Evolutionary conservation across 495 filamentous ascomycete genomes (phyloP).

Genomic region (Elasticomyces elasticus): DNA sequence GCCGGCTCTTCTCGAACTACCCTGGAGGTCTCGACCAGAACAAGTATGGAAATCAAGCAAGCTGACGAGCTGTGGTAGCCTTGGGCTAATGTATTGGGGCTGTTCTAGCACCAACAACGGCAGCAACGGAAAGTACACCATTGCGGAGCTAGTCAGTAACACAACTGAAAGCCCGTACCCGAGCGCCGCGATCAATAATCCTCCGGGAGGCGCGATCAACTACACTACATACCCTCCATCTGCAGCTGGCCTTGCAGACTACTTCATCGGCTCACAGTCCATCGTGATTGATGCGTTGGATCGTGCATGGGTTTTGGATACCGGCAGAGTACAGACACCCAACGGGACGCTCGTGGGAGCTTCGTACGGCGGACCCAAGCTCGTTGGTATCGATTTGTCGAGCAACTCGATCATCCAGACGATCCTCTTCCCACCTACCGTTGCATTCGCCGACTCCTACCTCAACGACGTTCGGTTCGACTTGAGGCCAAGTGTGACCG

Average conservation of each 20-base stretch:
- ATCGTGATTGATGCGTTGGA: conserved; percentile 38
- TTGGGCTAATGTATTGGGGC: not conserved
- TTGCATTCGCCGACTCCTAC: conserved; percentile 36
- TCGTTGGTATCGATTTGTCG: conserved; percentile 34
- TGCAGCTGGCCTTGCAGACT: conserved; percentile 34
- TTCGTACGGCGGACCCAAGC: conserved; percentile 36
- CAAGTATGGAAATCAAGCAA: conserved; percentile 25
- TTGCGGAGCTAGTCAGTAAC: conserved; percentile 36
- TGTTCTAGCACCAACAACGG: conserved; percentile 24
- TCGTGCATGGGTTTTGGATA: conserved; percentile 41
- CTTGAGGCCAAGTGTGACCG: conserved; percentile 28
- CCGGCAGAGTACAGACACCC: conserved; percentile 33
- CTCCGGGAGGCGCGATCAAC: conserved; percentile 39
- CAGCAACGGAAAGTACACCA: conserved; percentile 31
- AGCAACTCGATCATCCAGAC: conserved; percentile 36
- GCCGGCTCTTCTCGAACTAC: conserved; percentile 40
- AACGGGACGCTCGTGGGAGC: conserved; percentile 33
- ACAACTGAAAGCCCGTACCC: conserved; percentile 36
- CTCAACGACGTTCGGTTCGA: conserved; percentile 43
- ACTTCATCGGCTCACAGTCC: conserved; percentile 39
- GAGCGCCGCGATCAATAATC: conserved; percentile 33
- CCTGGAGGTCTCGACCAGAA: conserved; percentile 35
- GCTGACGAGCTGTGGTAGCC: not conserved
- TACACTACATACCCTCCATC: conserved; percentile 35
- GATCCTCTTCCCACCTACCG: conserved; percentile 36